Conservation (phyloP, 306 rosid genomes). For the Sicyos edulis region DNA sequence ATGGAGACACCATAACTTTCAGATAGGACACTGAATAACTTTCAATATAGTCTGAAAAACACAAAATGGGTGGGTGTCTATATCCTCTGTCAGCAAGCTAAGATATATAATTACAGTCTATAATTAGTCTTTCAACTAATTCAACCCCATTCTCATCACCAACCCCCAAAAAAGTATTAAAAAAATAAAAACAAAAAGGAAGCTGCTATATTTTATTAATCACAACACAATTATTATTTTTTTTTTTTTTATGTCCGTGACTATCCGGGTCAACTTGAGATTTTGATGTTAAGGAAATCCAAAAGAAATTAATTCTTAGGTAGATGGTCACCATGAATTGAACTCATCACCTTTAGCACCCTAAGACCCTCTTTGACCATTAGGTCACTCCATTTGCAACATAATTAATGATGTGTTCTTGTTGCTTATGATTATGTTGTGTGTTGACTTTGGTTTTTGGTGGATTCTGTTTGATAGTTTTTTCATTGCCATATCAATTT, state of each 20-base stretch:
- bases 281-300: no score
- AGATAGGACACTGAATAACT: constrained; percentile 10
- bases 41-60: neutral
- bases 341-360: no score
- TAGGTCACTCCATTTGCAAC: no score
- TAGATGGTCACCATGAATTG: no score
- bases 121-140: neutral
- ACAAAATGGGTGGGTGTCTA: neutral
- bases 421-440: neutral
- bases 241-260: no score
- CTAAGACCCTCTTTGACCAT: no score
- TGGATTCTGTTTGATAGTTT: constrained; percentile 1
- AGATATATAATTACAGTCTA: neutral
- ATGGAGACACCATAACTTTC: constrained; percentile 13
- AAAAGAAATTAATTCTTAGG: no score
- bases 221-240: neutral
- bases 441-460: neutral
- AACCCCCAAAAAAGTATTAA: neutral
- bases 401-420: neutral
- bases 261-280: no score
- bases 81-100: constrained; percentile 5
- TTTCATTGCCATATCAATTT: neutral
- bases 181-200: neutral
- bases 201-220: neutral
- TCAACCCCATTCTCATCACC: neutral